Evolutionary conservation across 1,139 yeast species (phyloP).

Genomic region (Kodamaea sp.): DNA sequence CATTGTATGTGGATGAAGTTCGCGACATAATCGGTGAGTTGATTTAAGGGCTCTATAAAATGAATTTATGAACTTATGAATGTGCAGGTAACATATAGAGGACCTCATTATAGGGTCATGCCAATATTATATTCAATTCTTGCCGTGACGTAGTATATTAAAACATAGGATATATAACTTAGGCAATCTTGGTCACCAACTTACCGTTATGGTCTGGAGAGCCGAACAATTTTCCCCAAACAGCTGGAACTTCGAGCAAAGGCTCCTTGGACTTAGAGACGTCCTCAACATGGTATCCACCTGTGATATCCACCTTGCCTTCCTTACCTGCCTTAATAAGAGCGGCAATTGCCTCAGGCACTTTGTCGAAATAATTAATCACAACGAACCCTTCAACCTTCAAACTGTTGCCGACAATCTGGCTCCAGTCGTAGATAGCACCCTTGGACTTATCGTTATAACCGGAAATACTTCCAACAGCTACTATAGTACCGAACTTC

Average conservation of each 20-base stretch:
- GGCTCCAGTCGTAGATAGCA: slow-evolving; percentile 38
- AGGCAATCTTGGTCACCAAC: no score
- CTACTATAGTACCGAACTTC: slow-evolving; percentile 24
- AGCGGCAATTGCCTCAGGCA: slow-evolving; percentile 36
- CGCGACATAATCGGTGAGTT: slow-evolving; percentile 15
- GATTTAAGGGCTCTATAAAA: no score
- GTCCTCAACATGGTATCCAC: slow-evolving; percentile 27
- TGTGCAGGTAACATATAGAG: no score
- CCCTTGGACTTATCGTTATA: slow-evolving; percentile 34
- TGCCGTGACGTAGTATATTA: no score
- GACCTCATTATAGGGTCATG: no score
- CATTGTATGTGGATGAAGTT: slow-evolving; percentile 16
- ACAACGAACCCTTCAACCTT: slow-evolving; percentile 52
- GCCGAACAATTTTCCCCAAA: no score
- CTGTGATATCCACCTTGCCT: slow-evolving; percentile 41
- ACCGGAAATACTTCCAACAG: slow-evolving; percentile 33
- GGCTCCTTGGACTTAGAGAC: slow-evolving; percentile 21
- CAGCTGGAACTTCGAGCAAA: no score
- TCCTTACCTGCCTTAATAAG: slow-evolving; percentile 34
- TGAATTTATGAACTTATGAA: no score
- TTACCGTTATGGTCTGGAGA: no score
- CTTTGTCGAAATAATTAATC: slow-evolving; percentile 33
- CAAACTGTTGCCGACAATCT: slow-evolving; percentile 49
- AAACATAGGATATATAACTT: no score
- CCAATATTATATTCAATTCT: no score